Evolutionary conservation across 2,329 filamentous ascomycete genomes (phyloP), one percentile per base, ranked within the genome.

Genomic region (Zasmidium cellare): DNA sequence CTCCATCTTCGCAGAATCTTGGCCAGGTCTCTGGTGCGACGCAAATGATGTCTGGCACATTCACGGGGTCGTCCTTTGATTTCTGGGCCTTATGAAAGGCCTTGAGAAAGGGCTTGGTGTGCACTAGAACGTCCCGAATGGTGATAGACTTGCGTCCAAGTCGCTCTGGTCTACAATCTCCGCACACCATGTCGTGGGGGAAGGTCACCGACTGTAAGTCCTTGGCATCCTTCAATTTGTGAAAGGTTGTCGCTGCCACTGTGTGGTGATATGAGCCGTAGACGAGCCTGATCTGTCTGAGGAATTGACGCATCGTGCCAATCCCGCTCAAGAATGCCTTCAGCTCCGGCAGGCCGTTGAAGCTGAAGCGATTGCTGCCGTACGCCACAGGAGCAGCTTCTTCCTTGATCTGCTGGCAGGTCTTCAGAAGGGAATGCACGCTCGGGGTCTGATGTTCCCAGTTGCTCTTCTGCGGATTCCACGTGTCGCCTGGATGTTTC

Each of bases 201-300:
- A 41, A 9, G n/a, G 35, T 41, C 12, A 41, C 3, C 5, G 35
- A 41, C 16, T 20, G 49, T 16, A 51, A 19, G 9, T 18, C 20
- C 24, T 53, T 57, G 1, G 55, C 58, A n/a, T 55, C 51, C 20
- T 55, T 57, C 11, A 60, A 35, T 9, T 49, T 53, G 52, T 38
- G 25, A 48, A 60, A 56, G 9, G 47, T n/a, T 11, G 49, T 9
- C 2, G 31, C 44, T 18, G 55, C 47, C 19, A 51, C 46, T n/a
- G 48, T 18, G 11, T 3, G 52, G 18, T 53, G n/a, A 9, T 61
- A 58, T 5, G 20, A 18, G 9, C 5, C 7, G 2, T 9, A 9
- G 3, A 3, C 9, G 31, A 55, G 24, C 16, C 3, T 7, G 12
- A 57, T 41, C 1, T 52, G 14, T 6, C 48, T 41, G 6, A 61